These are phyloP conservation scores for Suillus placidus DNA, from an alignment of 768 basidiomycete genomes.

Conservation along the genomic window DNA sequence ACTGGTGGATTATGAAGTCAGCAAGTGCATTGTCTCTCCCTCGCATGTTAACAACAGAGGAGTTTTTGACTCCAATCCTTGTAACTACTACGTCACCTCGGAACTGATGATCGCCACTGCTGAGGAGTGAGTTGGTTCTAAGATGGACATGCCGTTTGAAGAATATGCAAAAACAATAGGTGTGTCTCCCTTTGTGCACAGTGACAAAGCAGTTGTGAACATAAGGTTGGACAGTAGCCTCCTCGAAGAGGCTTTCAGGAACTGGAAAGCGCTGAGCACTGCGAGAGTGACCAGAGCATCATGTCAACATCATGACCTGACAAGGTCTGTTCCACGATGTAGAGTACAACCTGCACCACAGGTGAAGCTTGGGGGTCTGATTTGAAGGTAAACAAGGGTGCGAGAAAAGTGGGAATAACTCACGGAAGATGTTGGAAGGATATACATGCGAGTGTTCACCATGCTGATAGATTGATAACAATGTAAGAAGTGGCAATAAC, in stretches of 20 bases:
- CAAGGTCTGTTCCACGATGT: not conserved
- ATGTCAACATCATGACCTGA: slow-evolving; percentile 4
- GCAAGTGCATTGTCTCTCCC: slow-evolving; percentile 1
- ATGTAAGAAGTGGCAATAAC: too few species aligned
- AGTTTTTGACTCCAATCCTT: not conserved
- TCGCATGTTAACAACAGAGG: slow-evolving; percentile 14
- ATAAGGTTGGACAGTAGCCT: slow-evolving; percentile 10
- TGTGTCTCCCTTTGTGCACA: slow-evolving; percentile 1
- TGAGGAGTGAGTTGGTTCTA: not conserved
- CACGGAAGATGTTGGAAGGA: not conserved
- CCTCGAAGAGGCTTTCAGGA: slow-evolving; percentile 10
- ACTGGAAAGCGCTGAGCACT: slow-evolving; percentile 3
- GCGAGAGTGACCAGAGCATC: not conserved
- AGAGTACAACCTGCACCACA: slow-evolving; percentile 11
- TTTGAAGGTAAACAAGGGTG: not conserved
- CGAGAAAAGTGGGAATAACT: not conserved
- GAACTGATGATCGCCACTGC: not conserved
- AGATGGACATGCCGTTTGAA: slow-evolving; percentile 16
- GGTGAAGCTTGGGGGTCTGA: slow-evolving; percentile 9
- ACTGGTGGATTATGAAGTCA: slow-evolving; percentile 15
- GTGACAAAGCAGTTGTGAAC: slow-evolving; percentile 14
- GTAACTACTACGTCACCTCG: slow-evolving; percentile 9
- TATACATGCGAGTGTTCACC: slow-evolving; percentile 7
- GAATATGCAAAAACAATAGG: slow-evolving; percentile 10
- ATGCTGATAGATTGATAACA: slow-evolving; percentile 3